These are phyloP conservation scores for Boletales sp. DNA, from an alignment of 768 basidiomycete species.

Conservation along the genomic window DNA sequence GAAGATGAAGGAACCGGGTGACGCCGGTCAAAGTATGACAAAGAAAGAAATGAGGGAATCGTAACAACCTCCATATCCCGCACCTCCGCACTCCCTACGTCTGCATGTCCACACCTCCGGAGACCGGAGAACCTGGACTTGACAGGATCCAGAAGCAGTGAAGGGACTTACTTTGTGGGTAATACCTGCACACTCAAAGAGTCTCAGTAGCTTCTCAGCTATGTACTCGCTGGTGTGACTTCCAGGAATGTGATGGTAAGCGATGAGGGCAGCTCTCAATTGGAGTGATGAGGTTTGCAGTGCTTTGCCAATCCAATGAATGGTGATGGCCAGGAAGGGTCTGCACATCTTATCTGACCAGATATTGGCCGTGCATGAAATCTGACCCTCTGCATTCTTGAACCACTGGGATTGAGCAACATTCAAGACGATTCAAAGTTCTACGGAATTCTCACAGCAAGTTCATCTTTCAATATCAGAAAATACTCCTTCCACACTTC, in stretches of 20 bases:
- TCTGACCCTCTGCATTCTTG: too few species aligned
- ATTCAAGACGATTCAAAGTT: too few species aligned
- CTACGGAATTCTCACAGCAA: slow-evolving; percentile 27
- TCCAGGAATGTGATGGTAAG: slow-evolving; percentile 12
- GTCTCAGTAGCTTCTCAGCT: background rate
- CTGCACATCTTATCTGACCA: slow-evolving; percentile 8
- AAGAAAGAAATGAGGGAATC: too few species aligned
- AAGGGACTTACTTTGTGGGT: background rate
- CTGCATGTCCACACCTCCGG: too few species aligned
- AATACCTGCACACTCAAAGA: background rate
- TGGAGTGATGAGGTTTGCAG: slow-evolving; percentile 1
- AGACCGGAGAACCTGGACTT: too few species aligned
- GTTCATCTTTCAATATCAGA: slow-evolving; percentile 10
- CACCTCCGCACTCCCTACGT: too few species aligned
- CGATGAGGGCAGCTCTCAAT: slow-evolving; percentile 3
- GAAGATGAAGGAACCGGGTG: too few species aligned
- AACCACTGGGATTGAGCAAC: too few species aligned
- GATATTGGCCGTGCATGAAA: slow-evolving; percentile 14
- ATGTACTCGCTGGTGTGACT: slow-evolving; percentile 14
- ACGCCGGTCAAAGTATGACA: too few species aligned
- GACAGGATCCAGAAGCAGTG: too few species aligned
- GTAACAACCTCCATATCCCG: too few species aligned
- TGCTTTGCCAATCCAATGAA: slow-evolving; percentile 9
- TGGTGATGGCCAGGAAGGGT: slow-evolving; percentile 13
- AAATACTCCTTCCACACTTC: slow-evolving; percentile 21